Base-by-base conservation (phyloP, 1,139 yeast species). In the Starmera stellimalicola region DNA sequence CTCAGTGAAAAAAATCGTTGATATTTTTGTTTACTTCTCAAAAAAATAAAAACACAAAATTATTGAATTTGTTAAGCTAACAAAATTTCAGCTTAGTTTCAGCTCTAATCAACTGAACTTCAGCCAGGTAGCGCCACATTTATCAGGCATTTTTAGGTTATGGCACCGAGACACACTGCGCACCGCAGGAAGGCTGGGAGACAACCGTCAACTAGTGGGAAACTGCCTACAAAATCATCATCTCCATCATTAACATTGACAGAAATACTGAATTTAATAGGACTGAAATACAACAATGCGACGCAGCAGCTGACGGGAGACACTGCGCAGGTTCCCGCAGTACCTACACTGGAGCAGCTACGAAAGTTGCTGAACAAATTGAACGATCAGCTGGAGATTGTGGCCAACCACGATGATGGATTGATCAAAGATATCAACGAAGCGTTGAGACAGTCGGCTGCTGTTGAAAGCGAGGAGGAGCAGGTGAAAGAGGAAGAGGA, bases 261-360 rank as follows among this genome's bases (percentile, higher is more conserved):
- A 32, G 70, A 70, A 39, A 68, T 79, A 16, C 59, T 78, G 33
- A 59, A 60, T 33, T 73, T 72, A 43, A 56, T 77, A 28, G 63
- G 66, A 34, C 56, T 78, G 38, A 60, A 70, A 2, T 78, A 73
- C 47, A 83, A 77, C 46, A 60, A 70, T 7, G 70, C 73, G 25
- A 61, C 68, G 12, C 85, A 87, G 1, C 52, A 72, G 33, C 55
- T 79, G 23, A 77, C 68, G 41, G 87, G 88, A 0, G 77, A 73
- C 18, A 58, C 68, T 1, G 61, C 71, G 1, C 58, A 70, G 23
- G 58, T 69, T 1, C 81, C 84, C 3, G 60, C 55, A 29, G 51
- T 68, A 20, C 58, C 63, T 28, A 60, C 65, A 3, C 57, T 78
- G 27, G 57, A 61, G 22, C 64, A 67, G 30, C 50, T 77, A 37